Evolutionary conservation across 768 basidiomycete genomes (phyloP).

Genomic region (Russula virescens): DNA sequence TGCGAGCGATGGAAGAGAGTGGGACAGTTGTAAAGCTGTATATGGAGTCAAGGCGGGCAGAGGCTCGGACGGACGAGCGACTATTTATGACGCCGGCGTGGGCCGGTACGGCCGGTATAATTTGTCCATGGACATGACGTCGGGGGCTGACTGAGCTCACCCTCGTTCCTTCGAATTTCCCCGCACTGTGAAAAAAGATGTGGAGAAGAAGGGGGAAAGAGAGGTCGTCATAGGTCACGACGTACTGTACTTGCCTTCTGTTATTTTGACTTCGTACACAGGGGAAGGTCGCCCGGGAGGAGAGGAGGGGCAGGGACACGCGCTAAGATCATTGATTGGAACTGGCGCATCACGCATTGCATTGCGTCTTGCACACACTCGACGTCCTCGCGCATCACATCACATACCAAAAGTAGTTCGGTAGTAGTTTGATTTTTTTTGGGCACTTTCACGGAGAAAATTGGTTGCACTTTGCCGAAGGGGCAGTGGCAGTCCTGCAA

Average conservation of each 20-base stretch:
- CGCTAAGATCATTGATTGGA: neutral
- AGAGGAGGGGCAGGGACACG: neutral
- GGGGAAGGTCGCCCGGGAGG: neutral
- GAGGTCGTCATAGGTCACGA: too few relatives aligned
- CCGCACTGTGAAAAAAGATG: too few relatives aligned
- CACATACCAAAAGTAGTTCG: constrained; percentile 2
- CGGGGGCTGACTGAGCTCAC: neutral
- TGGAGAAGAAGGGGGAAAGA: too few relatives aligned
- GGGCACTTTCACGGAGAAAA: neutral
- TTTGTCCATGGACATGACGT: neutral
- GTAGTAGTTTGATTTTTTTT: neutral
- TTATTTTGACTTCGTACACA: too few relatives aligned
- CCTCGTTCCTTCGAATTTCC: too few relatives aligned
- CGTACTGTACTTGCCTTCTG: too few relatives aligned
- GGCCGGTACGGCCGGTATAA: constrained; percentile 8
- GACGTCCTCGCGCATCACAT: neutral
- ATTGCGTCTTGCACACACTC: neutral
- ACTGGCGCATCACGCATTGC: neutral
- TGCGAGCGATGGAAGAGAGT: neutral
- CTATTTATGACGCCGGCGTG: neutral
- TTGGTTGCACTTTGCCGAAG: neutral
- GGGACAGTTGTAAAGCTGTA: neutral
- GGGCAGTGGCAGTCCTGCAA: constrained; percentile 4
- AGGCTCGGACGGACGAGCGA: neutral
- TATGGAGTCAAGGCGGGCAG: neutral